Conservation (phyloP, 176 grass and related monocot genomes). For the Leersia perrieri region DNA sequence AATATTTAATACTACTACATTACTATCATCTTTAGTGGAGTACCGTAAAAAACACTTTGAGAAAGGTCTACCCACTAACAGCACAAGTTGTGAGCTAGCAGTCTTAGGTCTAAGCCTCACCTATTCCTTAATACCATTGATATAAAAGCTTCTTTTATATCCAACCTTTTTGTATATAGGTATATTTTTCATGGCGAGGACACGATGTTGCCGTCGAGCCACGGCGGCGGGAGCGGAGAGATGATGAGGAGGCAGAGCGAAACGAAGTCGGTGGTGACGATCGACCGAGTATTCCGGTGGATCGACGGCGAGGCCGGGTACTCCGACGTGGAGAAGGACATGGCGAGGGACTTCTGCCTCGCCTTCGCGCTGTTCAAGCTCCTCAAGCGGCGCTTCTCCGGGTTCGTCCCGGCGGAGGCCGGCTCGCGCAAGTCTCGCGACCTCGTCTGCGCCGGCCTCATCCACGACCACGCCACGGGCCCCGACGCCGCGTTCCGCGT, state of each 20-base stretch:
- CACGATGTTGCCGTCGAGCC: constrained; percentile 10
- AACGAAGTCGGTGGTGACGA: constrained; percentile 31
- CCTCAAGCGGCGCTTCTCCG: constrained; percentile 48
- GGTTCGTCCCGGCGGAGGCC: constrained; percentile 42
- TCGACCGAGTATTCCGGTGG: constrained; percentile 42
- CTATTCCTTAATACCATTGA: no score
- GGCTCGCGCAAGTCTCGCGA: constrained; percentile 13
- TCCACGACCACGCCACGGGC: constrained; percentile 24
- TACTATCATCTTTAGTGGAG: no score
- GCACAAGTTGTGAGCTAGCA: no score
- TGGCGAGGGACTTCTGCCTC: constrained; percentile 50
- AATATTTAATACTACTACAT: no score
- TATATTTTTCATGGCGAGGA: constrained; percentile 65
- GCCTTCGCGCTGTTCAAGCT: constrained; percentile 55
- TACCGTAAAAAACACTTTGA: no score
- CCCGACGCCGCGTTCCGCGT: constrained; percentile 36
- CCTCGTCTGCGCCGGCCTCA: constrained; percentile 39
- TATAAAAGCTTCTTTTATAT: no score
- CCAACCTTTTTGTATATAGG: no score
- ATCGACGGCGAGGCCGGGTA: constrained; percentile 25
- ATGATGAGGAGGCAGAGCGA: not conserved
- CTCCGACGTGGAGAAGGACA: constrained; percentile 51
- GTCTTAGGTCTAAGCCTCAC: no score
- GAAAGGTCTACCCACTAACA: no score
- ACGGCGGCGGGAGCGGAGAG: no score